Base-by-base conservation (phyloP, 2,329 filamentous ascomycete genomes). In the Aspergillus hortae region DNA sequence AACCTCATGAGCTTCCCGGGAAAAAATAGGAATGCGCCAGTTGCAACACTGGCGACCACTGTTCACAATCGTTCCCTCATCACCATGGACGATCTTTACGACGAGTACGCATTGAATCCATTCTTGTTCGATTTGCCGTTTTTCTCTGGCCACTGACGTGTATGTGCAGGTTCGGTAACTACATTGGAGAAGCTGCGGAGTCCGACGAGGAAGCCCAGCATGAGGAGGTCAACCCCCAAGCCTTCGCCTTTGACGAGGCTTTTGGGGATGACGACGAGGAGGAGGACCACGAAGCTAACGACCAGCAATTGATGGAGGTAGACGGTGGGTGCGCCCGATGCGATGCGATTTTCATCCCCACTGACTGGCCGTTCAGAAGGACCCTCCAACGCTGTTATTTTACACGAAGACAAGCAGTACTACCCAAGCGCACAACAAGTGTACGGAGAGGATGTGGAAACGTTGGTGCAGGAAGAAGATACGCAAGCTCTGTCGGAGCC, bases 341-440 rank as follows among this genome's bases (percentile, higher is more conserved):
- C 46, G 25, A 38, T 15, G 21, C n/a, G 2, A 14, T 46, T 6
- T 30, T 44, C 23, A 12, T 23, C 17, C 32, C 44, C 33, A 17
- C 32, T 46, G 21, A 35, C 19, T 38, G 17, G 46, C 47, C 51
- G 56, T 82, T 49, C 90, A 70, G 87, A 92, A 45, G 91, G 89
- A 12, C 89, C 92, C 3, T 96, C 92, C 4, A 99, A 97, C 71
- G 92, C 94, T 47, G 91, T 99, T n/a, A 83, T 99, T 52, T 82
- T 99, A 43, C 94, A 99, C 75, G 94, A 99, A 79, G 94, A 99
- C 76, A 99, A 99, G 73, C 94, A 97, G 70, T 99, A 99, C 74
- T 99, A 99, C 69, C 94, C 94, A 27, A 96, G 92, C n/a, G 94
- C 94, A 51, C 87, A 92, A 67, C 94, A 99, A 72, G 86, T 96